Evolutionary conservation across 805 yeast genomes (phyloP).

Genomic region (Kluyveromyces nonfermentans): DNA sequence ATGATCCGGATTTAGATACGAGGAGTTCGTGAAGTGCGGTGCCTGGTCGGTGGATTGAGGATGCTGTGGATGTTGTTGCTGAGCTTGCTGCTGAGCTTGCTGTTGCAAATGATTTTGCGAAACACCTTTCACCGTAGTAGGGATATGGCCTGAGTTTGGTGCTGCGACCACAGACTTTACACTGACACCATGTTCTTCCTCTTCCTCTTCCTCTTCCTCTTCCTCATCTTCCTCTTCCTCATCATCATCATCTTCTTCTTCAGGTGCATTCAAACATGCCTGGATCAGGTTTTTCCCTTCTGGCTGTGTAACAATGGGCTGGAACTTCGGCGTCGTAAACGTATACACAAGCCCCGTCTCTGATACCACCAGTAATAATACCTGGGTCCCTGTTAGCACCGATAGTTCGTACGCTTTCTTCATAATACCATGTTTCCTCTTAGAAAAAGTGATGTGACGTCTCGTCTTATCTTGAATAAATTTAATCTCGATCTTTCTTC

Average conservation of each 20-base stretch:
- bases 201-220: conserved; percentile 24
- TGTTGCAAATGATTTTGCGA: conserved; percentile 9
- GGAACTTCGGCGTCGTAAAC: conserved; percentile 97
- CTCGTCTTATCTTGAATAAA: conserved; percentile 96
- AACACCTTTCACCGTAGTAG: not conserved
- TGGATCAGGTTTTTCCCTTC: conserved; percentile 96
- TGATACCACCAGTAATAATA: conserved; percentile 83
- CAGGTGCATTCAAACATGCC: conserved; percentile 96
- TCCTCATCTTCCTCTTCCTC: conserved; percentile 43
- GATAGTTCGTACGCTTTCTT: conserved; percentile 98
- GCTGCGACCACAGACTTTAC: not conserved
- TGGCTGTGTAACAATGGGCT: conserved; percentile 92
- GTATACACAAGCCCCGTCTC: conserved; percentile 99
- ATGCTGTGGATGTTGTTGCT: conserved; percentile 20
- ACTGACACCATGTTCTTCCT: conserved; percentile 12
- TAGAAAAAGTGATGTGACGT: conserved; percentile 95
- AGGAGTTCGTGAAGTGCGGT: conserved; percentile 11
- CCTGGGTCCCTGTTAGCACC: conserved; percentile 96
- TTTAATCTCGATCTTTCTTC: conserved; percentile 92
- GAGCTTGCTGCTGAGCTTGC: conserved; percentile 13
- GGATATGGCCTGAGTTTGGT: conserved; percentile 2
- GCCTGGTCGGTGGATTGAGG: conserved; percentile 9
- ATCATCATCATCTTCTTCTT: conserved; percentile 62
- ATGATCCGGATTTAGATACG: conserved; percentile 42
- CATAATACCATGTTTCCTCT: conserved; percentile 98